Base-by-base conservation (phyloP, 139 green algal genomes). In the Microglena sp. region DNA sequence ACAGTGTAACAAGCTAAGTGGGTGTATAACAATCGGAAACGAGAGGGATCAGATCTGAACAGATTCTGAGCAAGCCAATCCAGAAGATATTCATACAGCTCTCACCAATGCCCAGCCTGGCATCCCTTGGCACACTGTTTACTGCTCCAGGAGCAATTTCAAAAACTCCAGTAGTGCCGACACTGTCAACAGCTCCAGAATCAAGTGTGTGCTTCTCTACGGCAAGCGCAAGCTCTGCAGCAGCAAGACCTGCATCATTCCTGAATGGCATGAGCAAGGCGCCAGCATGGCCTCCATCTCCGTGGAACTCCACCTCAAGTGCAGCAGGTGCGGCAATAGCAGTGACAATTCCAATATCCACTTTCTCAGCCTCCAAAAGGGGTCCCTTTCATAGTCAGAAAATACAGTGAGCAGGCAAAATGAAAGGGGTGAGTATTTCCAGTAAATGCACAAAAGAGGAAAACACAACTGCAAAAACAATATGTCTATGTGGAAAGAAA, bases 251-350 rank as follows among this genome's bases (percentile, higher is more conserved):
- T 0, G 93, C 86, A 68, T 97, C 91, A 68, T 96, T 87, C 74
- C 92, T 83, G 60, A 72, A 45, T 0, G 65, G 73, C 88, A 95
- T 95, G 3, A 94, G 81, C 71, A 84, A 73, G 2, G 81, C 87
- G 7, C 90, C 90, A 15, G 90, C 90, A 69, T 96, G 90, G 5
- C 90, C 90, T 2, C 90, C 90, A 5, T 84, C 77, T 0, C 91
- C 90, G 1, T 65, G 57, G 65, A 98, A 95, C 5, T 56, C 24
- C 1, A 96, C 74, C 1, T 82, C 55, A 4, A 97, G 64, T 1
- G 86, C 78, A 3, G 92, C 87, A 5, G 92, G 92, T 1, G 92
- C 92, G 1, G 92, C 92, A 56, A 98, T 97, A 45, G 91, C 92
- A 0, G 88, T 92, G 30, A 98, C 92, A 1, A 97, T 67, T 1